Base-by-base conservation (phyloP, 108 stramenopile genomes). In the Bacterosira constricta region DNA sequence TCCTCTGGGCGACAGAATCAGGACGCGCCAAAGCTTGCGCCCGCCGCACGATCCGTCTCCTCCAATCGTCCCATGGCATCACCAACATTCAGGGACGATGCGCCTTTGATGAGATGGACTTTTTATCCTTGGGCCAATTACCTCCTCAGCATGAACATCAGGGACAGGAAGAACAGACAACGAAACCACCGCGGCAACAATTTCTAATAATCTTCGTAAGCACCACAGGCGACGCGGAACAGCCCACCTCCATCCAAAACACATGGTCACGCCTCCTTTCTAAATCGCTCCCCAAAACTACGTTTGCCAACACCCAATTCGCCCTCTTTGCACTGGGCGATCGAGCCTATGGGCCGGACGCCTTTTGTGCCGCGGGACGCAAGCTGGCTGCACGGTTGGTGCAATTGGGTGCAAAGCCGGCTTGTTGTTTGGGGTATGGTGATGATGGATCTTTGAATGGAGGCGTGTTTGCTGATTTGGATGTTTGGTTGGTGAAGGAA, bases 191-290 rank as follows among this genome's bases (percentile, higher is more conserved):
- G 57, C 32, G 45, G 4, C 26, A 38, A 9, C 42, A 30, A 37
- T 62, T 88, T 12, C 65, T 88, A 11, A 25, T 90, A 6, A 27
- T 89, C 64, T 90, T 94, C 76, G 89, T 90, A 47, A 87, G 86
- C 51, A 94, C 92, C 35, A 94, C 92, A 1, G 92, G 92, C 42
- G 92, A 94, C 66, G 92, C 86, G 12, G 92, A 91, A 66, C 88
- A 91, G 49, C 86, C 85, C 45, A 80, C 88, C 69, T 60, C 83
- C 69, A 94, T 94, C 25, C 69, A 69, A 23, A 39, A 79, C 11
- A 89, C 88, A 8, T 94, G 92, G 92, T 49, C 71, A 2, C 34
- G 44, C 39, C 71, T 81, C n/a, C 75, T 93, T 0, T 79, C 75
- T n/a, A 88, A 83, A 62, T 87, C 92, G 1, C 73, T 90, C 0